phyloP scores from a whole-genome alignment of 352 stramenopile species.

The Phytophthora citrophthora region DNA sequence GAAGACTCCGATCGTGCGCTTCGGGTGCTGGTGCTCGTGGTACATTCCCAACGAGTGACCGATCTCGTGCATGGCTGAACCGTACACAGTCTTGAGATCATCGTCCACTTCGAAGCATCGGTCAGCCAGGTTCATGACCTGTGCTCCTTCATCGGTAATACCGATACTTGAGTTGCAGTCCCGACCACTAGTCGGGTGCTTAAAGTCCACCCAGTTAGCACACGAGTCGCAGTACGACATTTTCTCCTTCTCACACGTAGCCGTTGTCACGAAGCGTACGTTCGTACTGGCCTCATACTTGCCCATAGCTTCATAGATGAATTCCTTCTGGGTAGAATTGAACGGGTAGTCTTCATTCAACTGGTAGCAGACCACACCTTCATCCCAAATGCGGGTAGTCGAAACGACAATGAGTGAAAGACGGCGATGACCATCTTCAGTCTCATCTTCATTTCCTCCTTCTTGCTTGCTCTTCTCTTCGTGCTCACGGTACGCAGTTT shows the following conservation, averaged over 20 bases:
- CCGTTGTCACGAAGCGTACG: slow-evolving; percentile 70
- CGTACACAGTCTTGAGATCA: slow-evolving; percentile 74
- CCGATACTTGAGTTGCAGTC: slow-evolving; percentile 85
- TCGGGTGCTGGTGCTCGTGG: slow-evolving; percentile 83
- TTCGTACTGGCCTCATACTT: slow-evolving; percentile 73
- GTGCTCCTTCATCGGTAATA: slow-evolving; percentile 62
- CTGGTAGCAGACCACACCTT: slow-evolving; percentile 78
- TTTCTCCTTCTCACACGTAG: slow-evolving; percentile 53
- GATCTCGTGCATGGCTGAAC: slow-evolving; percentile 84
- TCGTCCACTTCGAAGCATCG: slow-evolving; percentile 82
- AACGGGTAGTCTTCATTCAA: slow-evolving; percentile 75
- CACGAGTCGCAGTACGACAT: slow-evolving; percentile 70
- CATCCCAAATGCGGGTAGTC: slow-evolving; percentile 64
- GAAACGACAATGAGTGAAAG: slow-evolving; percentile 75
- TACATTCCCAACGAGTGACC: slow-evolving; percentile 80
- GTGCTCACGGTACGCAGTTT: slow-evolving; percentile 34
- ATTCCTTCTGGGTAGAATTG: slow-evolving; percentile 52
- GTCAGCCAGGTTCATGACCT: slow-evolving; percentile 79
- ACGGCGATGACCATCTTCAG: slow-evolving; percentile 41
- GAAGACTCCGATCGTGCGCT: slow-evolving; percentile 73
- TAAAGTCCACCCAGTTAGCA: slow-evolving; percentile 78
- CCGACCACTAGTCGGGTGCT: slow-evolving; percentile 67
- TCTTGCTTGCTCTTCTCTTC: slow-evolving; percentile 21
- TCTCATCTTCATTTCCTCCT: slow-evolving; percentile 13
- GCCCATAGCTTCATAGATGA: slow-evolving; percentile 74